phyloP scores from a whole-genome alignment of 2,329 filamentous ascomycete genomes.

The Triangularia setosa region DNA sequence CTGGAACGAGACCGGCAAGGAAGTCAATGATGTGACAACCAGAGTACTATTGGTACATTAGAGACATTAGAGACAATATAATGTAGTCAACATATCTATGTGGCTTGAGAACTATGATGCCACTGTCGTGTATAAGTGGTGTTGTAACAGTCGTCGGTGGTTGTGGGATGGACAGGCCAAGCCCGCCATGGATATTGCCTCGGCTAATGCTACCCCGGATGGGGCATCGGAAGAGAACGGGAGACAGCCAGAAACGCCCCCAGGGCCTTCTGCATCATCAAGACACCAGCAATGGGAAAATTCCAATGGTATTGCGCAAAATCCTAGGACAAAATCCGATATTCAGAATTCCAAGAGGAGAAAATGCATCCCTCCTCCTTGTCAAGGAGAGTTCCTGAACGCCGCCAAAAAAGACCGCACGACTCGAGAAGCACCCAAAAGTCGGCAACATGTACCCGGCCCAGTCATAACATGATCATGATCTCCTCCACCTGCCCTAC shows the following conservation, averaged over 20 bases:
- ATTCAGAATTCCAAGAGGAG: conserved; percentile 1
- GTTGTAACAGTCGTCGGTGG: neutral
- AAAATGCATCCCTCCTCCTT: neutral
- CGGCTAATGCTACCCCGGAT: neutral
- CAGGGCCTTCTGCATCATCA: neutral
- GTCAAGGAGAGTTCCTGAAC: conserved; percentile 12
- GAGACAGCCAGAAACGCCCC: neutral
- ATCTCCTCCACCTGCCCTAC: neutral
- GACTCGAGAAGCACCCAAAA: neutral
- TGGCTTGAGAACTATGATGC: no score
- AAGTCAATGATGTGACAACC: no score
- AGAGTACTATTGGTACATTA: no score
- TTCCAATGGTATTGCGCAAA: conserved; percentile 3
- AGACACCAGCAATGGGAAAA: neutral
- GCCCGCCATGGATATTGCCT: neutral
- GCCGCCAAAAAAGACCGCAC: conserved; percentile 7
- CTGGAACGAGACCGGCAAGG: no score
- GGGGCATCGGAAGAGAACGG: conserved; percentile 6
- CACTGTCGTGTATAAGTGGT: neutral
- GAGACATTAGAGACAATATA: no score
- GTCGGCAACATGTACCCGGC: conserved; percentile 4
- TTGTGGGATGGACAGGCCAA: neutral
- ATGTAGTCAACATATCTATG: neutral
- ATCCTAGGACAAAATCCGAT: neutral
- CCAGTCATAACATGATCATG: conserved; percentile 1